Evolutionary conservation across 139 green algal species (phyloP).

Genomic region (Micromonas pusilla): DNA sequence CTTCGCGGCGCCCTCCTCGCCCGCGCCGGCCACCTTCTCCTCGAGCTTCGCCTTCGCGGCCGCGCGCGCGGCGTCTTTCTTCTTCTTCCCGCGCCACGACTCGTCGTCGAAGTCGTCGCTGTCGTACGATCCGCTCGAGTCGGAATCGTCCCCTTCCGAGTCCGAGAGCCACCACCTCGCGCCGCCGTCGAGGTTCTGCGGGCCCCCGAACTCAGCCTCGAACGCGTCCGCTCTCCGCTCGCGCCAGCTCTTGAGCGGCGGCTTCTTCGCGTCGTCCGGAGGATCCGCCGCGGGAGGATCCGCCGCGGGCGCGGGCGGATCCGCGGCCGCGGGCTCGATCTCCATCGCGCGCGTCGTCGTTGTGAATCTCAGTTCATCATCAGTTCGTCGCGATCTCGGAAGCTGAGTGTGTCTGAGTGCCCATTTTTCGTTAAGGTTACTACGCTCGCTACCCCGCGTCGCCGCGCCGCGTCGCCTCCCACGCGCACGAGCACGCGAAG

Average conservation of each 20-base stretch:
- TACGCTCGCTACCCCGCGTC: no score
- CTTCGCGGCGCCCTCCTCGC: no score
- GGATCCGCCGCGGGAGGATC: no score
- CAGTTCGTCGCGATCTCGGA: no score
- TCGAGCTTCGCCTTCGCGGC: background rate
- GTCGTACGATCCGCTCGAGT: background rate
- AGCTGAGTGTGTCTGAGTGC: no score
- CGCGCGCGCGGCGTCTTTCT: background rate
- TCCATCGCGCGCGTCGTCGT: background rate
- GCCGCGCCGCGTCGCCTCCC: background rate
- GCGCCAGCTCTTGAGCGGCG: background rate
- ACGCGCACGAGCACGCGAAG: background rate
- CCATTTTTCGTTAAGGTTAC: no score
- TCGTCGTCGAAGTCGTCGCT: background rate
- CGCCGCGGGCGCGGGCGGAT: background rate
- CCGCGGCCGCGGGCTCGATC: background rate
- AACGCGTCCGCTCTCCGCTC: background rate
- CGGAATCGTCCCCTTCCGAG: background rate
- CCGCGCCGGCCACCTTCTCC: background rate
- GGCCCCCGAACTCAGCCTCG: background rate
- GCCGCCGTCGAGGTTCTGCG: background rate
- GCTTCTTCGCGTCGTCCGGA: background rate
- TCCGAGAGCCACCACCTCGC: background rate
- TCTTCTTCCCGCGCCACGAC: background rate
- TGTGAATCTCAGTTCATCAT: no score